A percentile compares a stretch with the other conserved stretches of the same genome.
Evolutionary conservation across 345 rosid species (phyloP).

Genomic region (Populus deltoides): DNA sequence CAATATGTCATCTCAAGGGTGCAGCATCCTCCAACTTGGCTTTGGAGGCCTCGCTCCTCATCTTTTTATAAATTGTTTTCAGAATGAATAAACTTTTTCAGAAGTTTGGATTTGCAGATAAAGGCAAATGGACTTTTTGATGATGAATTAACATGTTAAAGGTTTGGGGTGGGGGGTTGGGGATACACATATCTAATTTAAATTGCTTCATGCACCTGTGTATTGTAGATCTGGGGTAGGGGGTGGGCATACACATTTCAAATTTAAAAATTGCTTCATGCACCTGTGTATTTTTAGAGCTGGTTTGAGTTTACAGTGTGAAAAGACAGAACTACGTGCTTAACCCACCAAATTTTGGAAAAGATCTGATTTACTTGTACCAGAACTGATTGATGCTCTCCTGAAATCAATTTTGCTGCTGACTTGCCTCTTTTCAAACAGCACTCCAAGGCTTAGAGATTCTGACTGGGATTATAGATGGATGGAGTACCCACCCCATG

Average conservation of each 20-base stretch:
- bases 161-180: not conserved
- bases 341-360: not conserved
- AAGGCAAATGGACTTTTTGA: too few relatives aligned
- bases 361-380: not conserved
- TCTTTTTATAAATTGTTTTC: not conserved
- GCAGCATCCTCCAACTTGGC: not conserved
- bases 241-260: too few relatives aligned
- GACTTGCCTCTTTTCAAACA: constrained; percentile 21
- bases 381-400: not conserved
- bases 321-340: not conserved
- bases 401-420: not conserved
- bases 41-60: not conserved
- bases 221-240: too few relatives aligned
- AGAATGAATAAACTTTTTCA: not conserved
- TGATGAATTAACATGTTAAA: not conserved
- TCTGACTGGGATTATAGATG: constrained; percentile 55
- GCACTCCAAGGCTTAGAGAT: constrained; percentile 28
- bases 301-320: not conserved
- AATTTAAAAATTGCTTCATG: too few relatives aligned
- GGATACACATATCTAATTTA: not conserved
- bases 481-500: constrained; percentile 53
- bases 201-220: not conserved
- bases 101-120: not conserved
- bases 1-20: not conserved
- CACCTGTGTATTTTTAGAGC: not conserved